Conservation (phyloP, 495 filamentous ascomycete species). For the Tuber calosporum region DNA sequence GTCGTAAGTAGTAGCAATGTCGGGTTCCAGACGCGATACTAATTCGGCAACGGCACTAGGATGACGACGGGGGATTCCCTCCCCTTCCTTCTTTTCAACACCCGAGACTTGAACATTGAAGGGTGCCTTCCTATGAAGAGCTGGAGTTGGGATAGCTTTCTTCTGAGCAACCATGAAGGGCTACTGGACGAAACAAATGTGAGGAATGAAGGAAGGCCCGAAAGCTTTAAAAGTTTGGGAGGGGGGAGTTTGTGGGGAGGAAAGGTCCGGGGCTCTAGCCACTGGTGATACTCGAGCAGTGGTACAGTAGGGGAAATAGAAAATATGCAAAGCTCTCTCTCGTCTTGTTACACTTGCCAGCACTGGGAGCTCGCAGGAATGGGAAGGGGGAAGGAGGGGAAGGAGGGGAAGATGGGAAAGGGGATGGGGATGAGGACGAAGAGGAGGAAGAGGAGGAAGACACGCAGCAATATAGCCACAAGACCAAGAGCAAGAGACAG, state of each 20-base stretch:
- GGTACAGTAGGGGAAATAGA: neutral
- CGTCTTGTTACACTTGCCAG: neutral
- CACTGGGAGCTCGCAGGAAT: neutral
- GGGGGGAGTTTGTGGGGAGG: constrained; percentile 13
- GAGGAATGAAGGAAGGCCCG: constrained; percentile 9
- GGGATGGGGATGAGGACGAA: neutral
- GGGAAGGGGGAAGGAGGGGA: neutral
- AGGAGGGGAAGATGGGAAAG: neutral
- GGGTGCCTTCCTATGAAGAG: constrained; percentile 56
- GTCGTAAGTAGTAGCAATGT: constrained; percentile 78
- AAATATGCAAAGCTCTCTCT: neutral
- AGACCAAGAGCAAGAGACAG: neutral
- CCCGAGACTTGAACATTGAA: constrained; percentile 76
- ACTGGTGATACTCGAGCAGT: neutral
- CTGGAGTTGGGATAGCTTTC: constrained; percentile 56
- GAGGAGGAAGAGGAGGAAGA: neutral
- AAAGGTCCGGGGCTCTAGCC: constrained; percentile 19
- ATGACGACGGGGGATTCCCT: constrained; percentile 83
- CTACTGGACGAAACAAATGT: constrained; percentile 14
- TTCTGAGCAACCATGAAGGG: constrained; percentile 45
- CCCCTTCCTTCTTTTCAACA: constrained; percentile 64
- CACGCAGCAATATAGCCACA: neutral
- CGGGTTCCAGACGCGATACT: constrained; percentile 54
- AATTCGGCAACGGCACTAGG: constrained; percentile 65
- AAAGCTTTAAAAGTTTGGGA: constrained; percentile 2